Conservation (phyloP, 495 filamentous ascomycete species). For the Lentithecium fluviatile region DNA sequence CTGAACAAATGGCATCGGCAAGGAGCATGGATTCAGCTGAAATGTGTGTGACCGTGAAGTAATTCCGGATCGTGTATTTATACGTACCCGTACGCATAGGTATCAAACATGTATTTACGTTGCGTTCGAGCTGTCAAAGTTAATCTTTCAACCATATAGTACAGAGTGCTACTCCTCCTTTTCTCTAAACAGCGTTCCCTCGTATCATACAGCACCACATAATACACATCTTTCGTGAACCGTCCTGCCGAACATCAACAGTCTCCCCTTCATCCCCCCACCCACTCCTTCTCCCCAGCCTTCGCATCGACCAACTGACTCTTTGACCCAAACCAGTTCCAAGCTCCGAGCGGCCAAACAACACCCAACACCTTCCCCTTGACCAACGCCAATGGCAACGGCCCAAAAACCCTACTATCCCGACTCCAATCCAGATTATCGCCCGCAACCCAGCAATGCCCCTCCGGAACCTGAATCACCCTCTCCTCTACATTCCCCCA, state of each 20-base stretch:
- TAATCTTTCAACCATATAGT: too few relatives aligned
- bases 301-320: conserved; percentile 12
- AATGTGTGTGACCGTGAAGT: too few relatives aligned
- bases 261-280: neutral
- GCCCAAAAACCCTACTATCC: conserved; percentile 83
- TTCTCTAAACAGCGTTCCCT: too few relatives aligned
- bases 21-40: too few relatives aligned
- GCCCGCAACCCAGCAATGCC: conserved; percentile 84
- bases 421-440: conserved; percentile 81
- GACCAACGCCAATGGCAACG: conserved; percentile 78
- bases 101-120: too few relatives aligned
- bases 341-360: conserved; percentile 9
- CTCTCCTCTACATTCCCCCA: conserved; percentile 63
- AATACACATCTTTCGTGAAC: neutral
- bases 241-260: neutral
- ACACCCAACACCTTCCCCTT: conserved; percentile 73
- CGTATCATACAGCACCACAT: neutral
- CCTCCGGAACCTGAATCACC: conserved; percentile 68
- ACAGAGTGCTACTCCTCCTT: too few relatives aligned
- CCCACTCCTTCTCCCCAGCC: conserved; percentile 3
- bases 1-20: too few relatives aligned
- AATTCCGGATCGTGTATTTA: too few relatives aligned
- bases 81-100: too few relatives aligned
- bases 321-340: conserved; percentile 12
- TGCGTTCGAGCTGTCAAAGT: too few relatives aligned